Evolutionary conservation across 2,329 filamentous ascomycete species (phyloP), one percentile per base, ranked within the genome.

Genomic region (Nemania serpens): DNA sequence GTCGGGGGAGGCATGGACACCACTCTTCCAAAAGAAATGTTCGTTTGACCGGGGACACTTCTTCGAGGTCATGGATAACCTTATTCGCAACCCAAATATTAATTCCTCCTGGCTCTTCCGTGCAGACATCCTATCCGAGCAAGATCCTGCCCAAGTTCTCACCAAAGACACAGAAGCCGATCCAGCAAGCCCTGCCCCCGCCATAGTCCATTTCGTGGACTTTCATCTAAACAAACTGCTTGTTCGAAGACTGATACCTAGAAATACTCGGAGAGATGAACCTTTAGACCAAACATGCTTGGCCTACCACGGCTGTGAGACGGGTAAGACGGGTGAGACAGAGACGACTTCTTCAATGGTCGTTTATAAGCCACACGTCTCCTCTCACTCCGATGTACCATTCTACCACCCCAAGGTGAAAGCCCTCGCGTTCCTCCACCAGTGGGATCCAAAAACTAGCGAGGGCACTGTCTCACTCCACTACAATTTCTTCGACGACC

Each of bases 401-500:
- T 97, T 90, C 76, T 98, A 97, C 75, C 93, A 97, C 72, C 94
- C 94, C 20, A 81, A 84, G 54, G 88, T 96, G 20, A 83, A 82
- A 53, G 86, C 85, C 12, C 81, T 97, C 22, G 91, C 88, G 5
- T 93, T 95, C 67, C 77, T 93, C 7, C 91, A 96, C 74, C 84
- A 84, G 37, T 91, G 84, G 82, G 72, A 81, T 53, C 61, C 76
- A 3, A 63, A 70, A n/a, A 69, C 73, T 13, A 71, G 71, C 20
- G 71, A 73, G 36, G 86, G 85, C 22, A 76, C 71, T 11, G 74
- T 89, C 33, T 88, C 87, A 10, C 77, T 89, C 20, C 85, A 88
- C 66, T 89, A 88, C 68, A 75, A 82, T 36, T 82, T 82, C 58
- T 88, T 85, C 70, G 68, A 74, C 46, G 67, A 71, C 33, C 58